These are phyloP conservation scores for Linnemannia elongata DNA, from an alignment of 192 early-diverging fungal genomes.

Conservation along the genomic window DNA sequence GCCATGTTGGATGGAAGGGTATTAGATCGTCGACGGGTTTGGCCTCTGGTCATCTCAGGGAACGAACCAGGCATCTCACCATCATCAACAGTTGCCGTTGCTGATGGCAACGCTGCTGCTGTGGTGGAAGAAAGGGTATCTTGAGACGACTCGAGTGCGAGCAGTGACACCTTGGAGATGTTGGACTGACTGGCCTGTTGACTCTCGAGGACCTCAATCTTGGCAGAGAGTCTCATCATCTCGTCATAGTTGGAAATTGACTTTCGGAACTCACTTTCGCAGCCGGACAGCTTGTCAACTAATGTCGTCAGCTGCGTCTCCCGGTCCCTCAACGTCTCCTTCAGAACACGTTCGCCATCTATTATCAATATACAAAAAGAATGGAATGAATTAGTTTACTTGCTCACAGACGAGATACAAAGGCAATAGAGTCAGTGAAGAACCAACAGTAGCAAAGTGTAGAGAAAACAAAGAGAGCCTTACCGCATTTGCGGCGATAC, in stretches of 20 bases:
- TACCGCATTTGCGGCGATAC: constrained; percentile 53
- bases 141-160: not conserved
- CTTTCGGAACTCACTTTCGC: constrained; percentile 40
- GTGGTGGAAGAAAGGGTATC: not conserved
- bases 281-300: constrained; percentile 29
- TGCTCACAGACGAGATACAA: not conserved
- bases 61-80: constrained; percentile 43
- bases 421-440: not conserved
- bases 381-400: not conserved
- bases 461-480: not conserved
- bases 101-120: not conserved
- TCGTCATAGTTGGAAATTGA: constrained; percentile 40
- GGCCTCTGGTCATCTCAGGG: constrained; percentile 1
- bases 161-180: not conserved
- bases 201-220: constrained; percentile 11
- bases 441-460: not conserved
- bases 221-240: constrained; percentile 20
- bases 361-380: not conserved
- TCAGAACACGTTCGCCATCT: constrained; percentile 44
- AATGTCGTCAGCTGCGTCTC: constrained; percentile 40
- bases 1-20: constrained; percentile 7
- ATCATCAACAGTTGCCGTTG: not conserved
- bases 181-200: not conserved
- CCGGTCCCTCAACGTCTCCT: constrained; percentile 43
- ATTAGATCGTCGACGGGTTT: constrained; percentile 1